These are phyloP conservation scores for Pseudogymnoascus sp. DNA, from an alignment of 2,329 filamentous ascomycete species.

Conservation along the genomic window DNA sequence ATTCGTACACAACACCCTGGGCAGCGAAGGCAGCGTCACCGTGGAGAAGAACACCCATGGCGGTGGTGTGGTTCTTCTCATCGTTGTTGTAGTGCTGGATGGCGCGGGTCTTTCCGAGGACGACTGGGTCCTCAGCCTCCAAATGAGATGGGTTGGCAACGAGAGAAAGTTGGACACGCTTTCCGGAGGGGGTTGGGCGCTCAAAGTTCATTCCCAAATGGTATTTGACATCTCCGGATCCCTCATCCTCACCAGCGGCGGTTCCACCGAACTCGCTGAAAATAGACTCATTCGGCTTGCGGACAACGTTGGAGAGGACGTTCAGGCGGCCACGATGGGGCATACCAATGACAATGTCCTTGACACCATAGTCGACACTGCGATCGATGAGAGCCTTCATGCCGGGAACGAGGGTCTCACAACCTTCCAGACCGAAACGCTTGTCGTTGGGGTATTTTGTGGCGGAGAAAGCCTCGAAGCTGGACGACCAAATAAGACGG, in stretches of 20 bases:
- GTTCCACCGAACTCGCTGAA: constrained; percentile 96
- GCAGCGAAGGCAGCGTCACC: constrained; percentile 95
- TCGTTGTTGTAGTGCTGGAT: constrained; percentile 99
- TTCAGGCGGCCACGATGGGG: constrained; percentile 97
- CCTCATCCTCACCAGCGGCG: constrained; percentile 81
- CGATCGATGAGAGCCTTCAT: constrained; percentile 99
- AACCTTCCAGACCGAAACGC: constrained; percentile 96
- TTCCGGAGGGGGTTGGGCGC: constrained; percentile 92
- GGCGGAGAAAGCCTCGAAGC: constrained; percentile 89
- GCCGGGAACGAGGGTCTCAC: constrained; percentile 91
- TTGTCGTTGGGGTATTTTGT: constrained; percentile 99
- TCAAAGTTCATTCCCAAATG: constrained; percentile 99
- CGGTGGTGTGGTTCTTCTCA: constrained; percentile 77
- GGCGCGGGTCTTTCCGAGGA: constrained; percentile 92
- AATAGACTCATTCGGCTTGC: constrained; percentile 98
- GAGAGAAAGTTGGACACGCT: constrained; percentile 97
- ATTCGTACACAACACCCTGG: constrained; percentile 97
- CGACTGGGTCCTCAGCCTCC: constrained; percentile 95
- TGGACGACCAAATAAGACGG: constrained; percentile 96
- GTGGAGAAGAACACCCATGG: constrained; percentile 93
- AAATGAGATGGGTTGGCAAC: constrained; percentile 98
- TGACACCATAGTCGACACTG: constrained; percentile 95
- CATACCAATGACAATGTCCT: constrained; percentile 99
- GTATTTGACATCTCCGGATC: constrained; percentile 98
- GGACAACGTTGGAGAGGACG: constrained; percentile 94